Percentiles rank a stretch among this genome's conserved stretches.
phyloP scores from a whole-genome alignment of 2,329 filamentous ascomycete species.

The Orbilia javanica region DNA sequence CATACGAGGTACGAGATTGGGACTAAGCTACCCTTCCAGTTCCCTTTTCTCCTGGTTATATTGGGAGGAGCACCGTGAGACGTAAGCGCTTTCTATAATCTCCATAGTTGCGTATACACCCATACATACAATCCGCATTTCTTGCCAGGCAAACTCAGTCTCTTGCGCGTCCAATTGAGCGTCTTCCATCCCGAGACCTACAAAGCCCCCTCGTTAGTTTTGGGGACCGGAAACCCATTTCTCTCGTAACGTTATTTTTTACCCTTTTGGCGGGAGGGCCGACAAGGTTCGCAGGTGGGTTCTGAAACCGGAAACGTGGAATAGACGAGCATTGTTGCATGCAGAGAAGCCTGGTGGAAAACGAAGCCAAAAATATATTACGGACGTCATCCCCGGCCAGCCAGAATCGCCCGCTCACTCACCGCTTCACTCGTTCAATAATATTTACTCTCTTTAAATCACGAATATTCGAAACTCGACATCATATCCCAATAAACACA shows the following conservation, averaged over 20 bases:
- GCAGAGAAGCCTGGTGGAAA: constrained; percentile 36
- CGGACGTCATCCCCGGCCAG: constrained; percentile 45
- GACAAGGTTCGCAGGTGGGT: constrained; percentile 48
- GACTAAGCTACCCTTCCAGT: background rate
- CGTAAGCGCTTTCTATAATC: constrained; percentile 54
- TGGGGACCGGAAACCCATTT: constrained; percentile 1
- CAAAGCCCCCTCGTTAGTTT: constrained; percentile 9
- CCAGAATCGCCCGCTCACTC: background rate
- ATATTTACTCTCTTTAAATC: background rate
- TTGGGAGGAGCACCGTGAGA: constrained; percentile 37
- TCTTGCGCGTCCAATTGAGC: constrained; percentile 48
- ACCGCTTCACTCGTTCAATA: background rate
- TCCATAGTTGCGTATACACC: constrained; percentile 18
- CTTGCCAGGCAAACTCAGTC: constrained; percentile 12
- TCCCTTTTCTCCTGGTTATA: constrained; percentile 8
- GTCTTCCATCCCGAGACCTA: constrained; percentile 10
- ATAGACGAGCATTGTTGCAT: constrained; percentile 51
- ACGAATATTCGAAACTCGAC: background rate
- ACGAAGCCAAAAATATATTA: constrained; percentile 44
- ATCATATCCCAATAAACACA: background rate
- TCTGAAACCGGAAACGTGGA: constrained; percentile 59
- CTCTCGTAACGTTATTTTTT: constrained; percentile 31
- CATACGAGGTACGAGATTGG: constrained; percentile 31
- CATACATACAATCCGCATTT: background rate
- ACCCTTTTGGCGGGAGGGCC: constrained; percentile 15